Percentiles rank a stretch among this genome's conserved stretches.
These are phyloP conservation scores for Phytophthora litchii DNA, from an alignment of 352 stramenopile genomes.

Conservation along the genomic window DNA sequence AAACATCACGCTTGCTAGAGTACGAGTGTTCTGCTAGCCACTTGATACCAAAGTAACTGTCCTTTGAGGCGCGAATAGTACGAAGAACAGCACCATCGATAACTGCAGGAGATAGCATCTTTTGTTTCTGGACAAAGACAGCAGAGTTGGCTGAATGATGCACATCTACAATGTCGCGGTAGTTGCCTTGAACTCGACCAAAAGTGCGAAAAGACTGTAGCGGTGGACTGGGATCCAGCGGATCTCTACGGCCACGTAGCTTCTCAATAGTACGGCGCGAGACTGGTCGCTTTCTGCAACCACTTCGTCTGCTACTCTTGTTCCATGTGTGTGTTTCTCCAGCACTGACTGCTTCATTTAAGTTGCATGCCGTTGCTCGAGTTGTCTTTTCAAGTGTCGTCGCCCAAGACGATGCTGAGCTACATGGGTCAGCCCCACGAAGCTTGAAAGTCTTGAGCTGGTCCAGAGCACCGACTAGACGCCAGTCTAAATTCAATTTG, in stretches of 20 bases:
- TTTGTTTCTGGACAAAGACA: constrained; percentile 50
- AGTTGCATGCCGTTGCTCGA: constrained; percentile 10
- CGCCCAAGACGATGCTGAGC: constrained; percentile 24
- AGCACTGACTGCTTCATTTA: constrained; percentile 21
- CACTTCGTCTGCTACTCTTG: constrained; percentile 13
- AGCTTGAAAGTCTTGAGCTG: constrained; percentile 53
- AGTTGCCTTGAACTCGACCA: constrained; percentile 54
- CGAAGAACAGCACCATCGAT: constrained; percentile 48
- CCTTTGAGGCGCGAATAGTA: constrained; percentile 31
- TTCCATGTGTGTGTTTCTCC: constrained; percentile 9
- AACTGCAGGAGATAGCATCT: constrained; percentile 46
- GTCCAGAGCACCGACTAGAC: constrained; percentile 39
- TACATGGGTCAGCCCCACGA: constrained; percentile 33
- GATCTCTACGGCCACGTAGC: constrained; percentile 13
- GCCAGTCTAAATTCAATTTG: constrained; percentile 45
- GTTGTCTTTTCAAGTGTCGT: constrained; percentile 23
- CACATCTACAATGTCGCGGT: constrained; percentile 53
- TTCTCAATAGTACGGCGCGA: constrained; percentile 19
- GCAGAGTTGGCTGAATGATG: constrained; percentile 41
- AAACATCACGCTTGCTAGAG: constrained; percentile 42
- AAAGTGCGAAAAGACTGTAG: constrained; percentile 55
- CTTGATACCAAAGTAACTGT: constrained; percentile 59
- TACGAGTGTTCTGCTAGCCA: constrained; percentile 46
- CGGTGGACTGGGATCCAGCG: constrained; percentile 8
- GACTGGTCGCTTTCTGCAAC: neutral